Percentiles rank a stretch among this genome's conserved stretches.
phyloP scores from a whole-genome alignment of 2,329 filamentous ascomycete species.

The Gremmenia infestans region DNA sequence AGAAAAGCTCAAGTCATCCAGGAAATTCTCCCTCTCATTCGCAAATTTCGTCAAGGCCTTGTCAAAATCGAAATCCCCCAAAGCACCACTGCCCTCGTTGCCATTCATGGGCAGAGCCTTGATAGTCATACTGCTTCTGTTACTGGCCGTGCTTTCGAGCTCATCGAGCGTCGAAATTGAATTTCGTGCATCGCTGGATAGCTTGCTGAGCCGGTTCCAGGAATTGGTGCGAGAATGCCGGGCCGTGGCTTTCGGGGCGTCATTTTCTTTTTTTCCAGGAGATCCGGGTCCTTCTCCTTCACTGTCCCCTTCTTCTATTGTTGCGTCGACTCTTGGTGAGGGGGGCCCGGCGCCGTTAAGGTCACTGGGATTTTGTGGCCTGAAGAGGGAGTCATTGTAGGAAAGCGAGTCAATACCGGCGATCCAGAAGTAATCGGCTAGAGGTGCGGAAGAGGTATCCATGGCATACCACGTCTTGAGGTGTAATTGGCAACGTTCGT shows the following conservation, averaged over 20 bases:
- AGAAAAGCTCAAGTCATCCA: slow-evolving; percentile 86
- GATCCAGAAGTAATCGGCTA: slow-evolving; percentile 75
- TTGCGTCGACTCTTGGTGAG: slow-evolving; percentile 44
- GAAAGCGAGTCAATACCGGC: slow-evolving; percentile 64
- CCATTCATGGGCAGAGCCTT: slow-evolving; percentile 33
- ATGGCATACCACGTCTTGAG: slow-evolving; percentile 23
- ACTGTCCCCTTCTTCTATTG: slow-evolving; percentile 47
- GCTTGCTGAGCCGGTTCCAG: slow-evolving; percentile 52
- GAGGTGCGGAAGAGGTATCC: slow-evolving; percentile 50
- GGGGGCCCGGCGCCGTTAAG: slow-evolving; percentile 20
- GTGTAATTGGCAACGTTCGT: not conserved
- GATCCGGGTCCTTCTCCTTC: slow-evolving; percentile 50
- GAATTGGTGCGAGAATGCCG: slow-evolving; percentile 60
- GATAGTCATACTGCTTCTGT: slow-evolving; percentile 63
- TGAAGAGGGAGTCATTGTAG: slow-evolving; percentile 51
- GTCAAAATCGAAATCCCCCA: slow-evolving; percentile 84
- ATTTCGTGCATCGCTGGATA: slow-evolving; percentile 44
- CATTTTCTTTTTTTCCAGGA: slow-evolving; percentile 12
- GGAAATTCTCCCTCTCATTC: slow-evolving; percentile 86
- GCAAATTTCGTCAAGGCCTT: slow-evolving; percentile 91
- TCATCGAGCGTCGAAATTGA: slow-evolving; percentile 56
- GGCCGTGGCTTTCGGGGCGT: slow-evolving; percentile 33
- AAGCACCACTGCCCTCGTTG: slow-evolving; percentile 22
- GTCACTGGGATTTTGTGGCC: slow-evolving; percentile 29
- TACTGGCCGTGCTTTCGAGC: slow-evolving; percentile 46